Base-by-base conservation (phyloP, 805 yeast genomes). In the Saccharomyces kudriavzevii region DNA sequence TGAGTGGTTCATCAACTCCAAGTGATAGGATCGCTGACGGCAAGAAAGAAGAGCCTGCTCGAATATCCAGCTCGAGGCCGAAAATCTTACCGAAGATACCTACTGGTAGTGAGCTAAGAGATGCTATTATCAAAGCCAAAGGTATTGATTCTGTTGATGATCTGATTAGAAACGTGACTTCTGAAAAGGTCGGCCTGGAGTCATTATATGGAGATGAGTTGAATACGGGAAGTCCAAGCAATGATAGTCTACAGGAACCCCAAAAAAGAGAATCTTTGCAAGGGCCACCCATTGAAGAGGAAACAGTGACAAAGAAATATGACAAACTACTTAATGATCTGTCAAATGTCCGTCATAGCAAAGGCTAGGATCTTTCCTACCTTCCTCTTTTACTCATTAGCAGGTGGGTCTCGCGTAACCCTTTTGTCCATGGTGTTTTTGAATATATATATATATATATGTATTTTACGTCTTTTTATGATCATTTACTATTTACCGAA, bases 111-210 rank as follows among this genome's bases (percentile, higher is more conserved):
- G 79, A 77, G 55, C 58, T 77, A 22, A 68, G 81, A 52, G 75
- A 74, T 31, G 79, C 79, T 0, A 84, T 87, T 27, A 83, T 86
- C 52, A 80, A 81, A 54, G 89, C 90, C 2, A 85, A 85, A 61
- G 92, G 92, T 58, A 82, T 85, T 52, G 83, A 83, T 56, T 79
- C 85, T 26, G 85, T 85, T 9, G 76, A 77, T 22, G 88, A 85
- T 53, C 74, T 86, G 59, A 85, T 86, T 58, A 79, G 77, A 49
- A 84, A 81, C 58, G 86, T 86, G 51, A 81, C 79, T 60, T 75
- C 75, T 52, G 80, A 84, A 54, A 68, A 79, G 25, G 72, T 78
- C 26, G 76, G 75, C 54, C 65, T 82, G 54, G 82, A 79, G 31
- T 77, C 73, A 24, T 77, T 82, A 52, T 81, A 80, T 62, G 65